Base-by-base conservation (phyloP, 768 basidiomycete species). In the Pilatotrama ljubarskyi region DNA sequence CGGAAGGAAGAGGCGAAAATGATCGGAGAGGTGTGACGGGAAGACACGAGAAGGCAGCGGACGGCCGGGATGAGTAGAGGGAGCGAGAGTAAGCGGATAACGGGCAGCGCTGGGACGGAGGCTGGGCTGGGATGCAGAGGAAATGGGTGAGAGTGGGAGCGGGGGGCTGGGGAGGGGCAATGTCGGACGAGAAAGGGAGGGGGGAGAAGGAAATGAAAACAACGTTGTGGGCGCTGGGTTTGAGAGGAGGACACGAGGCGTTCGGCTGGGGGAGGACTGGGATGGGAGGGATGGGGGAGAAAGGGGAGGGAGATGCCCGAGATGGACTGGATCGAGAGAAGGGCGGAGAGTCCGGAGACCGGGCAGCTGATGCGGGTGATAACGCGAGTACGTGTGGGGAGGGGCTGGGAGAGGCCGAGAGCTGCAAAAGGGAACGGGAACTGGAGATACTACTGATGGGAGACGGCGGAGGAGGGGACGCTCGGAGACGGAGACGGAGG, bases 171-270 rank as follows among this genome's bases (percentile, higher is more conserved):
- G 14, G 22, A 53, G 42, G 36, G 43, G 53, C n/a, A 64, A 60
- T 32, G 55, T 54, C 49, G 59, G 52, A n/a, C n/a, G n/a, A 46
- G 41, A 55, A 54, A 44, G 35, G 40, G 58, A 59, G 54, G 32
- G 24, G 38, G 26, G 44, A 36, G 41, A 46, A 58, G 56, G 70
- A 74, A 70, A 81, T 81, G 75, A 81, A 80, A 78, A 74, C 70
- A 78, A 79, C 79, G 80, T 77, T 79, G 78, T 73, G 72, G 49
- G 62, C 58, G 66, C 64, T 61, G 63, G 51, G 64, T 51, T 60
- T 63, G 47, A 41, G 51, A 20, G 56, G 44, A 54, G 54, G 59
- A 43, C 64, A 67, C 58, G 67, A 65, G 67, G 65, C 64, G 10
- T n/a, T 62, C 61, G 59, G 56, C 40, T 64, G 57, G 40, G 53